Evolutionary conservation across 345 rosid genomes (phyloP).

Genomic region (Mallotus nudiflorus): DNA sequence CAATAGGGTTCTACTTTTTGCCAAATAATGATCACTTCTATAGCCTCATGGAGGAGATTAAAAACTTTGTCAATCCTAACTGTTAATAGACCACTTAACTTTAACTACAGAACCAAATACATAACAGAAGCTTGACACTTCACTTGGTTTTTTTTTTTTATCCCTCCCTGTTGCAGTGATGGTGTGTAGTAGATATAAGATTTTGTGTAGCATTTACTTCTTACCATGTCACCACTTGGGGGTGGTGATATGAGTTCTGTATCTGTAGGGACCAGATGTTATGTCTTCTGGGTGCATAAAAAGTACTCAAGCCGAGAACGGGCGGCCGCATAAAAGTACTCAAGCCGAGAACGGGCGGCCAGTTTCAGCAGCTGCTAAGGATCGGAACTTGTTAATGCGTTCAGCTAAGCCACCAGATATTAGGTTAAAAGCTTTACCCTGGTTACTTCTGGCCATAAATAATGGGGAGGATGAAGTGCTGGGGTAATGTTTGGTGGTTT

Average conservation of each 20-base stretch:
- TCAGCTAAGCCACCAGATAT: conserved; percentile 27
- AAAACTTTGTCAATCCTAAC: conserved; percentile 56
- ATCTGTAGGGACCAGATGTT: conserved; percentile 7
- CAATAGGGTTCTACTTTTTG: conserved; percentile 91
- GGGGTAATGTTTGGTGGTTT: conserved; percentile 27
- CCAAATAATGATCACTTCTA: conserved; percentile 87
- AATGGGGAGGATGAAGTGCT: conserved; percentile 18
- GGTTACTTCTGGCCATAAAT: conserved; percentile 31
- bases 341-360: conserved; percentile 16
- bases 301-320: too few species aligned
- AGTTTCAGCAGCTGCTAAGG: background rate
- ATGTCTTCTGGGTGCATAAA: too few species aligned
- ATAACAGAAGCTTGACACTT: conserved; percentile 47
- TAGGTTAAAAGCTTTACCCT: background rate
- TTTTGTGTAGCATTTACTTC: conserved; percentile 29
- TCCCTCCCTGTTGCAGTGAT: conserved; percentile 16
- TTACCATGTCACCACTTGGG: conserved; percentile 15
- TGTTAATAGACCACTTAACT: conserved; percentile 48
- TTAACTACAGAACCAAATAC: conserved; percentile 44
- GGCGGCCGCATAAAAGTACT: too few species aligned
- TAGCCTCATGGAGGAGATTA: conserved; percentile 81
- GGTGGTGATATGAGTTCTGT: conserved; percentile 27
- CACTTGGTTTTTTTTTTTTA: conserved; percentile 24
- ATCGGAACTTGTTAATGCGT: conserved; percentile 19
- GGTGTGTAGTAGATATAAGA: conserved; percentile 38